phyloP scores from a whole-genome alignment of 2,329 filamentous ascomycete genomes.

The Cladophialophora immunda region DNA sequence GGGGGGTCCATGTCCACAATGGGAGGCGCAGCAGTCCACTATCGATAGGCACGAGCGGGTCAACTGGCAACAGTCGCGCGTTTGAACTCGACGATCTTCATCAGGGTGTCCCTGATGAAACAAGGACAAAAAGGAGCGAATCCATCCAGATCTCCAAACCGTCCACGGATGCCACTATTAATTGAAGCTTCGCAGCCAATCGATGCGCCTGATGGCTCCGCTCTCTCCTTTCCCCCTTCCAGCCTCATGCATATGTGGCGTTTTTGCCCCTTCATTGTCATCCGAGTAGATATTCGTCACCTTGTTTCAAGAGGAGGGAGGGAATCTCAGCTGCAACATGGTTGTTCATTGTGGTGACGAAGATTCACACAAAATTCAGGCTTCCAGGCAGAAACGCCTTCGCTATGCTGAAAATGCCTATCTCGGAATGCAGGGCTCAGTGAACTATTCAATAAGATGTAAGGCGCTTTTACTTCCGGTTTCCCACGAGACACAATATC shows the following conservation, averaged over 20 bases:
- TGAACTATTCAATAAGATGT: conserved; percentile 12
- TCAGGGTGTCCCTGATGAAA: background rate
- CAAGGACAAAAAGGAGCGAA: background rate
- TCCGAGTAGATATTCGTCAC: background rate
- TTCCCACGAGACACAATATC: background rate
- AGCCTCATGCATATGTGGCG: background rate
- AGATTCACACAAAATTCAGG: background rate
- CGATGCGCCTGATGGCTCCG: background rate
- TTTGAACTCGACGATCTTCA: conserved; percentile 5
- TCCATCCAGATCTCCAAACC: background rate
- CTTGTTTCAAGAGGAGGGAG: background rate
- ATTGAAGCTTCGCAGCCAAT: background rate
- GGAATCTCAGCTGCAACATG: background rate
- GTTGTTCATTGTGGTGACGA: conserved; percentile 1
- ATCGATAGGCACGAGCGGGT: conserved; percentile 4
- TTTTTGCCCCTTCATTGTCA: background rate
- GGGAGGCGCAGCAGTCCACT: background rate
- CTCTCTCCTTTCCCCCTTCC: background rate
- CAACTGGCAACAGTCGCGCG: conserved; percentile 1
- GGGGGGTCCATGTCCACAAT: background rate
- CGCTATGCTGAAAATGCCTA: conserved; percentile 5
- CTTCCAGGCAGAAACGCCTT: background rate
- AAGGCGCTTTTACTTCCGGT: background rate
- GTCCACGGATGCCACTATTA: background rate
- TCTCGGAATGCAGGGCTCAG: background rate